Percentiles rank a stretch among this genome's conserved stretches.
These are phyloP conservation scores for Boletus rubropictus DNA, from an alignment of 768 basidiomycete genomes.

Conservation along the genomic window DNA sequence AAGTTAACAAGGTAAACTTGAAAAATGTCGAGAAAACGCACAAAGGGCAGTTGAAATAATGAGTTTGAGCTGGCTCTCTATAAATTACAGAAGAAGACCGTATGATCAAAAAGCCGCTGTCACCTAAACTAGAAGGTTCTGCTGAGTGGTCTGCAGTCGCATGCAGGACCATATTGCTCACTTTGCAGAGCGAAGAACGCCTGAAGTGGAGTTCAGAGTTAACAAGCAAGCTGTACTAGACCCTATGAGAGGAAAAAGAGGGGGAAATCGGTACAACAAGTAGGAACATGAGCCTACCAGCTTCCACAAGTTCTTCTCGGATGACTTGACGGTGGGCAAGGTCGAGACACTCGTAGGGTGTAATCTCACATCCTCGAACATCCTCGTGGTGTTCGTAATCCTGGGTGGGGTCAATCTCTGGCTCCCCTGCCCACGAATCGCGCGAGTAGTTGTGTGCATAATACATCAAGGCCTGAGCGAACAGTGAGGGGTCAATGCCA, in stretches of 20 bases:
- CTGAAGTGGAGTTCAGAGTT: constrained; percentile 69
- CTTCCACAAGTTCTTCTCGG: constrained; percentile 54
- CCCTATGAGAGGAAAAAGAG: constrained; percentile 41
- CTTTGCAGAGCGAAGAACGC: constrained; percentile 74
- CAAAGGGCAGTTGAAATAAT: constrained; percentile 33
- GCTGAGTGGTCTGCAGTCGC: constrained; percentile 2
- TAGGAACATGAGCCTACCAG: constrained; percentile 35
- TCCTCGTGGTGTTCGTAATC: constrained; percentile 63
- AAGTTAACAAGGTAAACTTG: background rate
- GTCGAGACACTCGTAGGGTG: constrained; percentile 65
- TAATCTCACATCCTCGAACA: constrained; percentile 63
- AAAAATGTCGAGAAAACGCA: constrained; percentile 10
- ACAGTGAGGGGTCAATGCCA: constrained; percentile 82
- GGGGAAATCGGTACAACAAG: background rate
- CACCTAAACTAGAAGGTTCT: constrained; percentile 52
- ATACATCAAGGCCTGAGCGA: constrained; percentile 89
- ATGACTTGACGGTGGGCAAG: constrained; percentile 68
- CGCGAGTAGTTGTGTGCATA: constrained; percentile 69
- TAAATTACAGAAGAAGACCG: constrained; percentile 62
- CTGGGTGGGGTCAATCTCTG: constrained; percentile 71
- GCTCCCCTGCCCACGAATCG: constrained; percentile 77
- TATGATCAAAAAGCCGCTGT: constrained; percentile 70
- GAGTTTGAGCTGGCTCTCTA: constrained; percentile 30
- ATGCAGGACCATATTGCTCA: constrained; percentile 30
- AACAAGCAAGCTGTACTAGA: constrained; percentile 81